Evolutionary conservation across 2,329 filamentous ascomycete species (phyloP).

Genomic region (Fusarium armeniacum): DNA sequence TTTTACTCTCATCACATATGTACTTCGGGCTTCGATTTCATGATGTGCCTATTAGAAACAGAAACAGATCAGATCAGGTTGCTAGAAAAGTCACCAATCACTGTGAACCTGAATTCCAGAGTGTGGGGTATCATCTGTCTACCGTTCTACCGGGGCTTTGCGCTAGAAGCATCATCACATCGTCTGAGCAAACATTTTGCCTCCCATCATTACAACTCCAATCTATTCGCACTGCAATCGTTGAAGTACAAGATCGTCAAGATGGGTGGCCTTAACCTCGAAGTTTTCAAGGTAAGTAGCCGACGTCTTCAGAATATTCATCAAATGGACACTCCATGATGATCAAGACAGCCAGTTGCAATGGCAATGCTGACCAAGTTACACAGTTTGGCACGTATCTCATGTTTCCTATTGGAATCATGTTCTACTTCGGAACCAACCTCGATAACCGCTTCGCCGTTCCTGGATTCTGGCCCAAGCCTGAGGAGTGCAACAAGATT

Average conservation of each 20-base stretch:
- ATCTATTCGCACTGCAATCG: conserved; percentile 12
- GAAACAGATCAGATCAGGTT: conserved; percentile 8
- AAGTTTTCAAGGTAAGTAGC: conserved; percentile 86
- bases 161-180: conserved; percentile 41
- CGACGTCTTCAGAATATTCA: neutral
- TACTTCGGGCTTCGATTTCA: conserved; percentile 6
- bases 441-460: conserved; percentile 93
- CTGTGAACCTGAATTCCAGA: conserved; percentile 10
- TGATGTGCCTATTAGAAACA: conserved; percentile 4
- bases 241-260: conserved; percentile 30
- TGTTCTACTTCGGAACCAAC: conserved; percentile 99
- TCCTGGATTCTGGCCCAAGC: conserved; percentile 92
- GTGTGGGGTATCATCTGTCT: conserved; percentile 31
- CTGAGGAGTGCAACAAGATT: conserved; percentile 80
- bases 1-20: neutral
- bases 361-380: conserved; percentile 16
- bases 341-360: neutral
- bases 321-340: neutral
- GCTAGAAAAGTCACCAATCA: conserved; percentile 36
- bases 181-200: conserved; percentile 38
- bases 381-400: conserved; percentile 96
- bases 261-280: conserved; percentile 88
- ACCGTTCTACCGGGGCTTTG: conserved; percentile 46
- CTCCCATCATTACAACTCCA: conserved; percentile 29
- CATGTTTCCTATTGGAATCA: conserved; percentile 98